Evolutionary conservation across 176 grass and related monocot species (phyloP), one percentile per base, ranked within the genome.

Genomic region (Dendrocalamus sinicus): DNA sequence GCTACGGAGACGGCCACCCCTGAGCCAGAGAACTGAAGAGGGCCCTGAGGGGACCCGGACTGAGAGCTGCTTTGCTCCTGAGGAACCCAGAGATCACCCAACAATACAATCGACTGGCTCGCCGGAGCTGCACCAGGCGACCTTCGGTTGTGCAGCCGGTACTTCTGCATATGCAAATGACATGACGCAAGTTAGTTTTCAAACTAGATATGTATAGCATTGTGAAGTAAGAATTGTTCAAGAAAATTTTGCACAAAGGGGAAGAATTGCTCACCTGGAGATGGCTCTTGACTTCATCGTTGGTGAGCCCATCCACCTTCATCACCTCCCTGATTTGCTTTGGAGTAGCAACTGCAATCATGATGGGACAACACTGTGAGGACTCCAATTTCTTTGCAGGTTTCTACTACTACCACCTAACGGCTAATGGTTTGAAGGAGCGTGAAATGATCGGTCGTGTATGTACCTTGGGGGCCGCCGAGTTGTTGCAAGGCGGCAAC

Each of bases 231-330:
- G 2, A 50, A 65, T 2, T 87, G 44, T 46, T 57, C 17, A 7
- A 64, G 45, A 86, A 30, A 70, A 26, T 24, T 13, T 26, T 68
- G 3, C 2, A 87, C 9, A 72, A 62, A 17, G 15, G 13, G 12
- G 6, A 8, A 83, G 1, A 7, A 51, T 48, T 83, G 45, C 76
- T 90, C 45, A 96, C 97, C 92, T 99, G 97, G 83, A 99, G 94
- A 88, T 99, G 97, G 90, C 97, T 99, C 87, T 99, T 99, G 79
- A 99, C 97, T 93, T 99, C 97, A 74, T 99, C 97, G 53, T 99
- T 99, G 46, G 97, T 96, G 69, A 99, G 97, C 12, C 97, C 97
- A 67, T 99, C 94, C 55, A 99, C 92, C 59, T 91, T 94, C 97
- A 99, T 99, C 71, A 99, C 83, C 73, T 99, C 97, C 65, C 94